phyloP scores from a whole-genome alignment of 2,329 filamentous ascomycete genomes.

The Talaromyces sp. region DNA sequence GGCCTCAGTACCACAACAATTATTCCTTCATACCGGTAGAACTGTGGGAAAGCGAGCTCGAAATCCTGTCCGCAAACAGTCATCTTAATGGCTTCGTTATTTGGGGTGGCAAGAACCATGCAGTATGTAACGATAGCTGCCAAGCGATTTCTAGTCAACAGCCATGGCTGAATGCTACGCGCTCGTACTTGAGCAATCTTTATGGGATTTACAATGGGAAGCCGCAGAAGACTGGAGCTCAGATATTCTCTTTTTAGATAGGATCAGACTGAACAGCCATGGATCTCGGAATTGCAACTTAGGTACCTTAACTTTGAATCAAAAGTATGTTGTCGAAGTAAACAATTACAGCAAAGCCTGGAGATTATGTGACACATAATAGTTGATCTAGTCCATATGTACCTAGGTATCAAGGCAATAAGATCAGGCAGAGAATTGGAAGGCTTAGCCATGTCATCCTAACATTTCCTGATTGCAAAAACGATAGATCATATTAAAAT shows the following conservation, averaged over 20 bases:
- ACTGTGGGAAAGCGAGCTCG: background rate
- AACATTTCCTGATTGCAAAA: no score
- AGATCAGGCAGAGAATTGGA: no score
- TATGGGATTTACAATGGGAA: background rate
- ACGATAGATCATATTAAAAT: no score
- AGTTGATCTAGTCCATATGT: no score
- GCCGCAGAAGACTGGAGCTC: background rate
- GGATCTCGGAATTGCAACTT: no score
- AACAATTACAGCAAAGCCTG: no score
- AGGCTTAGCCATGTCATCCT: no score
- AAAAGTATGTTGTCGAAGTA: no score
- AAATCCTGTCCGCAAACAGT: background rate
- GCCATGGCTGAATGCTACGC: background rate
- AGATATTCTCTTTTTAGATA: background rate
- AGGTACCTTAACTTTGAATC: no score
- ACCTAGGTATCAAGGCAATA: no score
- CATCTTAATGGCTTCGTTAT: background rate
- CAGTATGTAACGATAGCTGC: background rate
- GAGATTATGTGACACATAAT: no score
- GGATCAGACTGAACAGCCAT: no score
- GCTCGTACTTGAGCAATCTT: background rate
- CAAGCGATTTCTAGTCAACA: background rate
- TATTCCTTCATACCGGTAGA: background rate
- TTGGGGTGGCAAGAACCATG: slow-evolving; percentile 1
- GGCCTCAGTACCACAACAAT: background rate